Base-by-base conservation (phyloP, 2,329 filamentous ascomycete genomes). In the Colletotrichum paranaense region DNA sequence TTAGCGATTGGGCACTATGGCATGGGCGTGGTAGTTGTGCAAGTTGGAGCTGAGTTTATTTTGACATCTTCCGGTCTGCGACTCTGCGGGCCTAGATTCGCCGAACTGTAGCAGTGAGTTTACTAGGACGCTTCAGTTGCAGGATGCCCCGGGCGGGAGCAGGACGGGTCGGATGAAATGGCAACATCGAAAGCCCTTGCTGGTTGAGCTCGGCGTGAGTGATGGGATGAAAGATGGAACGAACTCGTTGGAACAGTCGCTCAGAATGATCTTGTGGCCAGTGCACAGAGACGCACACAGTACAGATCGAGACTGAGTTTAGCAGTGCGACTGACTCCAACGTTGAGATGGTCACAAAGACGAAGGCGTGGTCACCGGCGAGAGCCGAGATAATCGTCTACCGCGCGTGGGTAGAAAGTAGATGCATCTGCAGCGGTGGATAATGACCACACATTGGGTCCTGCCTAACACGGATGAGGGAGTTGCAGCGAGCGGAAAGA, bases 101-200 rank as follows among this genome's bases (percentile, higher is more conserved):
- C 67, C 60, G 52, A 69, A 52, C 53, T 2, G 32, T 42, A 58
- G 53, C 57, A 57, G 65, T 68, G 57, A 55, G 65, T 16, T n/a
- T 26, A 22, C 38, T 12, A 8, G 26, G 19, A 32, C 28, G 49
- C 66, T 11, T 28, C 52, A 26, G 16, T 52, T 30, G 49, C 49
- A 32, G 1, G 66, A n/a, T 53, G 63, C 49, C 7, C 57, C 63
- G 22, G 57, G 49, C 35, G 63, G 12, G 5, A 38, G 12, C 46
- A 26, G 49, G 32, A 35, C 22, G 14, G 22, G 32, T 67, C 62
- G 46, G 68, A 67, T 9, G 62, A 62, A 30, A 58, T 56, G 62
- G 49, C 24, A 60, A n/a, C 19, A 60, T n/a, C 55, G 46, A 38
- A 56, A 19, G 24, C 14, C 62, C 52, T 46, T 42, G 62, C 9